Conservation (phyloP, 306 rosid species). For the Leucaena leucocephala region DNA sequence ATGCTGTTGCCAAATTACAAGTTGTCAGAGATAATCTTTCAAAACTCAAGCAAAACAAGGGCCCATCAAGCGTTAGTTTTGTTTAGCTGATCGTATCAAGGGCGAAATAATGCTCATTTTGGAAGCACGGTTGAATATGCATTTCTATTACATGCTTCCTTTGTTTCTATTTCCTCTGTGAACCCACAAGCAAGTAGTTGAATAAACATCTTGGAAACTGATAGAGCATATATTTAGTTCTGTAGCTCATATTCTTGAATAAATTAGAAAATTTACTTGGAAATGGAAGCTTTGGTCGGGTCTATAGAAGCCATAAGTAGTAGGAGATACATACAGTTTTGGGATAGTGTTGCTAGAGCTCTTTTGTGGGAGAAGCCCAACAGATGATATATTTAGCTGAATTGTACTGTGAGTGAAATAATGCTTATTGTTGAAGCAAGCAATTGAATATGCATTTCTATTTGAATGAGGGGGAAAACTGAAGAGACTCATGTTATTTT, state of each 20-base stretch:
- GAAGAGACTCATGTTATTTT: too few relatives aligned
- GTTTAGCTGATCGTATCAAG: not conserved
- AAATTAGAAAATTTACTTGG: too few relatives aligned
- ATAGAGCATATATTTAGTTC: not conserved
- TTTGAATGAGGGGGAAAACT: not conserved
- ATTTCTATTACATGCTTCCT: not conserved
- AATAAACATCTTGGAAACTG: not conserved
- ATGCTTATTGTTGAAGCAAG: not conserved
- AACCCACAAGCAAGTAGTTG: not conserved
- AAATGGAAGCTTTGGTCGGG: too few relatives aligned
- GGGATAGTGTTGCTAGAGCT: conserved; percentile 67
- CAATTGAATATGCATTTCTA: not conserved
- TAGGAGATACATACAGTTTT: conserved; percentile 80
- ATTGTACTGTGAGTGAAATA: not conserved
- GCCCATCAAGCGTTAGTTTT: not conserved
- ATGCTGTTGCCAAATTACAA: conserved; percentile 53
- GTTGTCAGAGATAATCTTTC: conserved; percentile 45
- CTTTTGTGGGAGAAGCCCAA: conserved; percentile 64
- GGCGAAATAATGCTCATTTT: not conserved
- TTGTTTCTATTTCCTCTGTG: not conserved
- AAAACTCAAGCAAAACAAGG: not conserved
- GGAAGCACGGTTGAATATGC: not conserved
- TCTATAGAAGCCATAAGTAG: conserved; percentile 44
- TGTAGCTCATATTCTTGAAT: too few relatives aligned
- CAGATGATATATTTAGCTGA: conserved; percentile 36